Base-by-base conservation (phyloP, 2,329 filamentous ascomycete genomes). In the Phyllosticta citriasiana region DNA sequence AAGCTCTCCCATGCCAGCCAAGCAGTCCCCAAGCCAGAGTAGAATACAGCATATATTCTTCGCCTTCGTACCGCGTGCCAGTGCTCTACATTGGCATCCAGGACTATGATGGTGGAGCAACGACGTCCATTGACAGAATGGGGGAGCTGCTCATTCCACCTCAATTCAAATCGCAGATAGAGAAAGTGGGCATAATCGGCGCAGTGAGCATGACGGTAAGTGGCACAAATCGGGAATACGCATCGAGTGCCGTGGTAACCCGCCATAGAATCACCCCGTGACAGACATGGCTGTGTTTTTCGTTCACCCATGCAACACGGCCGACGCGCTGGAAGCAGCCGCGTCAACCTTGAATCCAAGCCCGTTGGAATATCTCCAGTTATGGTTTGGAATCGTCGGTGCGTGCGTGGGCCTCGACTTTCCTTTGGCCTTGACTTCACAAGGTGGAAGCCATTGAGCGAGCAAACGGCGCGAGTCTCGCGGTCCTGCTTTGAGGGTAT, bases 371-470 rank as follows among this genome's bases (percentile, higher is more conserved):
- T 97, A 97, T 77, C 80, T 97, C 69, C 83, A 91, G 76, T 77
- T 91, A 60, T 97, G 93, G 92, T 80, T 97, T 64, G 92, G 92
- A n/a, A 77, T 96, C 62, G 84, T 96, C 53, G 93, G 92, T 63
- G 84, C 84, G 57, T 87, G 85, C 66, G 88, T 96, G 51, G 89
- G 90, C 62, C 79, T 97, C 65, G 85, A 85, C 80, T 78, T 95
- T 64, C 89, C 90, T 52, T 12, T 57, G 51, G 60, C 59, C 52
- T 54, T 64, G 33, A 55, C 60, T 50, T 52, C 53, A 62, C 60
- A 47, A 47, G 51, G 56, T 27, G 22, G 47, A 61, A 19, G 54
- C 47, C 57, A 33, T 62, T 62, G 60, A 62, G 30, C 47, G 50
- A 30, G 40, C 14, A 30, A 55, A 47, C 12, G 25, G 30, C 56